Evolutionary conservation across 2,329 filamentous ascomycete genomes (phyloP).

Genomic region (Stenocarpella maydis): DNA sequence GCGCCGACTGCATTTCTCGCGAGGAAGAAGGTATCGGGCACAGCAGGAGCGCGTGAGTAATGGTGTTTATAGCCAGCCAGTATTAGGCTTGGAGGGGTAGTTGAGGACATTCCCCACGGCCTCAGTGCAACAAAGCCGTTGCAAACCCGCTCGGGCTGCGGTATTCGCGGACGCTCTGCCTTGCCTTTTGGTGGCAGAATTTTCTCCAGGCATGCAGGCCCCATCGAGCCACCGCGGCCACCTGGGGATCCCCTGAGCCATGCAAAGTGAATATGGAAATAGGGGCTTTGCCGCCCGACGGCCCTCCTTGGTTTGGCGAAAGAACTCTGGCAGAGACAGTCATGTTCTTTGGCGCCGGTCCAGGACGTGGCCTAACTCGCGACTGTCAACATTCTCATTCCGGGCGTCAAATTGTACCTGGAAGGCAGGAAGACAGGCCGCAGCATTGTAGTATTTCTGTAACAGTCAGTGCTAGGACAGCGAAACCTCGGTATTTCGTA

Average conservation of each 20-base stretch:
- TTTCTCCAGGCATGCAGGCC: neutral
- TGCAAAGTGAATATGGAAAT: constrained; percentile 3
- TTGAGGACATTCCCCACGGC: neutral
- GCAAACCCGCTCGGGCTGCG: neutral
- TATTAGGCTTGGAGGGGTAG: neutral
- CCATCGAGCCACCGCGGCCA: too few relatives aligned
- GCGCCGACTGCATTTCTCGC: neutral
- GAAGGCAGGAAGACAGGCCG: neutral
- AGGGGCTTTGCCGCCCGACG: constrained; percentile 23
- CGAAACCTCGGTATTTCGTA: neutral
- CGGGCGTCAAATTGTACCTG: neutral
- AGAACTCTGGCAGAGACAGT: constrained; percentile 13
- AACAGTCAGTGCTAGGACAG: neutral
- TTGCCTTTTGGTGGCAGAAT: neutral
- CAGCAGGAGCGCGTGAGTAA: neutral
- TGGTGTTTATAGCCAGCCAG: neutral
- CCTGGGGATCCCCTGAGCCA: constrained; percentile 1
- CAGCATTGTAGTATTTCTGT: neutral
- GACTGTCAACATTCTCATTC: neutral
- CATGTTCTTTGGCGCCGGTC: constrained; percentile 10
- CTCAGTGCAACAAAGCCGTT: neutral
- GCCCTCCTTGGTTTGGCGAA: neutral
- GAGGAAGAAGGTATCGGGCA: neutral
- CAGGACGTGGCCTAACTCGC: neutral
- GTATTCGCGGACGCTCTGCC: neutral